These are phyloP conservation scores for Solanum chiquidenum DNA, from an alignment of 257 asterid species.

Conservation along the genomic window DNA sequence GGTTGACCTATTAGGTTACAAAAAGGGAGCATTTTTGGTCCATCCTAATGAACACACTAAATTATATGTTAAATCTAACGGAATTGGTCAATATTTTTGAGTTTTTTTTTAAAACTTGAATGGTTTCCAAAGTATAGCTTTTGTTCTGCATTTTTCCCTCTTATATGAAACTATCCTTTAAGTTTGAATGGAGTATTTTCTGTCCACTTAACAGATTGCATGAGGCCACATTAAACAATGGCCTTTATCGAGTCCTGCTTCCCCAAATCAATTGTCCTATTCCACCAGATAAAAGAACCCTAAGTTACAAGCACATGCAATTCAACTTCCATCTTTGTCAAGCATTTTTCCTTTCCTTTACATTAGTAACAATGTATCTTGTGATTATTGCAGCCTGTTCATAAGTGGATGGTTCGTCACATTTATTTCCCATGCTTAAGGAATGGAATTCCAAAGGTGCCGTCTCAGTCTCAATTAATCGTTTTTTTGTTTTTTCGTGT, in stretches of 20 bases:
- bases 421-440: conserved; percentile 87
- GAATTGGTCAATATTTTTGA: not conserved
- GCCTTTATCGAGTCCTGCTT: not conserved
- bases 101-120: not conserved
- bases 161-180: not conserved
- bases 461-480: not conserved
- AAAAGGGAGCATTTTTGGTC: not conserved
- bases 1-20: not conserved
- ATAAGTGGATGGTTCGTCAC: conserved; percentile 98
- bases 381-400: conserved; percentile 76
- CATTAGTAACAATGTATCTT: not conserved
- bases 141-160: not conserved
- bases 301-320: not conserved
- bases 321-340: not conserved
- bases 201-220: not conserved
- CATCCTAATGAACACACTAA: not conserved
- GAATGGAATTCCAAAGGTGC: conserved; percentile 84
- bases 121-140: not conserved
- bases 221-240: not conserved
- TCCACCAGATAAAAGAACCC: not conserved
- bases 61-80: not conserved
- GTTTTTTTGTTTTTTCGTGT: not conserved
- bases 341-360: not conserved
- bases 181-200: not conserved
- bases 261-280: not conserved